Evolutionary conservation across 192 early-diverging fungal genomes (phyloP).

Genomic region (Coemansia sp.): DNA sequence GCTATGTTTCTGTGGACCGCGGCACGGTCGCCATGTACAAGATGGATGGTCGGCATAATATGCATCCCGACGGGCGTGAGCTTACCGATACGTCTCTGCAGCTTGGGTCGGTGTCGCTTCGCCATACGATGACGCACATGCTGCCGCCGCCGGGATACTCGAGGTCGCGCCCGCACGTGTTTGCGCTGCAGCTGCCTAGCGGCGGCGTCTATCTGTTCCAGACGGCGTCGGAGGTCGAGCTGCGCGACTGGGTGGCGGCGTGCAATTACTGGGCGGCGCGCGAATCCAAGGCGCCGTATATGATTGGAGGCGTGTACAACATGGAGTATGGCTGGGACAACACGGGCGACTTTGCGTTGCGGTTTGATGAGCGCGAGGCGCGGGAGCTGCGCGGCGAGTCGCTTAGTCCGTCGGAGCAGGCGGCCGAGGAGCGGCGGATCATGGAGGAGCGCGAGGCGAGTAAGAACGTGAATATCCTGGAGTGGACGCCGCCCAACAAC

Average conservation of each 20-base stretch:
- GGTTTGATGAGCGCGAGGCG: slow-evolving; percentile 48
- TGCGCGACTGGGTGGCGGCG: slow-evolving; percentile 80
- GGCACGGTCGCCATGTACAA: slow-evolving; percentile 83
- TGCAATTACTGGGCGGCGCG: slow-evolving; percentile 96
- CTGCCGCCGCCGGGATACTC: slow-evolving; percentile 86
- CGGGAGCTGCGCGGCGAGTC: slow-evolving; percentile 40
- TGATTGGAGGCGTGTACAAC: slow-evolving; percentile 82
- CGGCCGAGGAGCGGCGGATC: slow-evolving; percentile 38
- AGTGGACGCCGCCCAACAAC: slow-evolving; percentile 54
- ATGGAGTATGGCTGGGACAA: slow-evolving; percentile 93
- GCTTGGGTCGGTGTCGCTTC: slow-evolving; percentile 59
- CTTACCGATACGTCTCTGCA: slow-evolving; percentile 56
- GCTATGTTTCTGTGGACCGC: slow-evolving; percentile 68
- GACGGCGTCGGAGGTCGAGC: slow-evolving; percentile 61
- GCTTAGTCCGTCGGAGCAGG: slow-evolving; percentile 25
- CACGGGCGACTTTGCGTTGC: slow-evolving; percentile 48
- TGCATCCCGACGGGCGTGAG: slow-evolving; percentile 48
- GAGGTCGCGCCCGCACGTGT: slow-evolving; percentile 70
- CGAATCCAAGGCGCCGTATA: slow-evolving; percentile 80
- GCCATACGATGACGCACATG: slow-evolving; percentile 80
- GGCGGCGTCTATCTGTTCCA: slow-evolving; percentile 93
- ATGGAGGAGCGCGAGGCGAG: slow-evolving; percentile 45
- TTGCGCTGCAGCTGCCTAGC: slow-evolving; percentile 78
- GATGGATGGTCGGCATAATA: slow-evolving; percentile 57
- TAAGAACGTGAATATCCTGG: slow-evolving; percentile 36